Percentiles rank a stretch among this genome's conserved stretches.
Conservation (phyloP, 2,329 filamentous ascomycete species). For the Cryphonectria radicalis region DNA sequence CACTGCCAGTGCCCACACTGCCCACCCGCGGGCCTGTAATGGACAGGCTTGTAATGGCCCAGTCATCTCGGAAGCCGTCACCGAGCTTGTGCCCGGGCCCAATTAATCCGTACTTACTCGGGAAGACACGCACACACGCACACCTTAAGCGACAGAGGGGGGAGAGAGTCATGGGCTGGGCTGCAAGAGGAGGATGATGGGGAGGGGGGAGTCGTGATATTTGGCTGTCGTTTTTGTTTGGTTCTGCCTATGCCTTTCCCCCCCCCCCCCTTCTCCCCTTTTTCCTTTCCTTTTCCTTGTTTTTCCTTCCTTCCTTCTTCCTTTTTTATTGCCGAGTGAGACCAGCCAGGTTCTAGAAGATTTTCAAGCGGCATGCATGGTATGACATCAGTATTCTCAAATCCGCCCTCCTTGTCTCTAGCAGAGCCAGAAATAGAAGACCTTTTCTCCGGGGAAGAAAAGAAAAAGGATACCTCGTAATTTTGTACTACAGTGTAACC, state of each 20-base stretch:
- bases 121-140: not conserved
- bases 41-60: not conserved
- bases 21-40: not conserved
- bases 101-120: not conserved
- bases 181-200: too few relatives aligned
- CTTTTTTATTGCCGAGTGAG: not conserved
- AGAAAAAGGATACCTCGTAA: not conserved
- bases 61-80: not conserved
- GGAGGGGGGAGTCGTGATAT: not conserved
- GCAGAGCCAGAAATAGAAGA: not conserved
- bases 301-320: not conserved
- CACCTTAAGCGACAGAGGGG: not conserved
- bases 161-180: not conserved
- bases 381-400: not conserved
- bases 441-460: not conserved
- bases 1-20: not conserved
- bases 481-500: not conserved
- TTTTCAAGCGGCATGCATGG: not conserved
- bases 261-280: too few relatives aligned
- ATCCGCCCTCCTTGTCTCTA: not conserved
- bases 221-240: not conserved
- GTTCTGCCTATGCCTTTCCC: too few relatives aligned
- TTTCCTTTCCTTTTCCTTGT: not conserved
- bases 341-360: not conserved
- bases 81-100: constrained; percentile 5